Conservation (phyloP, 2,329 filamentous ascomycete species). For the Fusarium sororula region DNA sequence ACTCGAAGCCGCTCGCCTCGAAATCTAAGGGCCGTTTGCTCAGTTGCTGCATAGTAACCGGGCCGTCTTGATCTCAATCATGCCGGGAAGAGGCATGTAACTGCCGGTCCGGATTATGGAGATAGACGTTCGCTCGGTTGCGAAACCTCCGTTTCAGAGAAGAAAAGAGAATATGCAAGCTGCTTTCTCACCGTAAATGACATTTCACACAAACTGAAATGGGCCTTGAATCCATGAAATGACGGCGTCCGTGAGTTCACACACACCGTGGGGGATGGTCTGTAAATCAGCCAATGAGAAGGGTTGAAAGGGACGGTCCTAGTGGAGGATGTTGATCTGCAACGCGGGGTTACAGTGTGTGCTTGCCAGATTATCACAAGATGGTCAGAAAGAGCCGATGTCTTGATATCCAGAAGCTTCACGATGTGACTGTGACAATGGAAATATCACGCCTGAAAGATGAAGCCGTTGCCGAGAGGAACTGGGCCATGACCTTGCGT, state of each 20-base stretch:
- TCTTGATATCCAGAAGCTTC: not conserved
- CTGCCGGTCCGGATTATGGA: constrained; percentile 15
- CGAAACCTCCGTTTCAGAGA: not conserved
- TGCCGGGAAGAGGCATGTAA: constrained; percentile 1
- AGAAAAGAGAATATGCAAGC: not conserved
- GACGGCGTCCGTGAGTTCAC: not conserved
- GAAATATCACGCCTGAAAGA: not conserved
- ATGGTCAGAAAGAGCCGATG: not conserved
- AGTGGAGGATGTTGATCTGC: not conserved
- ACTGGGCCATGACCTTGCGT: constrained; percentile 4
- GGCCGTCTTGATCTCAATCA: constrained; percentile 12
- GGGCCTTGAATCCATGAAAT: not conserved
- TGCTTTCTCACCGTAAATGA: not conserved
- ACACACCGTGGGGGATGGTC: not conserved
- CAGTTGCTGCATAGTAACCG: constrained; percentile 4
- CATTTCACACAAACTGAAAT: not conserved
- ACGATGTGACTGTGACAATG: not conserved
- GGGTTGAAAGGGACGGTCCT: not conserved
- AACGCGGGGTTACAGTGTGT: not conserved
- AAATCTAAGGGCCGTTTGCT: not conserved
- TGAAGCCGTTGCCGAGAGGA: constrained; percentile 1
- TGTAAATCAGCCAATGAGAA: not conserved
- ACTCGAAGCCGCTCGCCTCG: not conserved
- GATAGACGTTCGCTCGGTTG: constrained; percentile 1
- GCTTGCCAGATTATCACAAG: not conserved